Evolutionary conservation across 2,329 filamentous ascomycete genomes (phyloP).

Genomic region (Beauveria pseudobassiana): DNA sequence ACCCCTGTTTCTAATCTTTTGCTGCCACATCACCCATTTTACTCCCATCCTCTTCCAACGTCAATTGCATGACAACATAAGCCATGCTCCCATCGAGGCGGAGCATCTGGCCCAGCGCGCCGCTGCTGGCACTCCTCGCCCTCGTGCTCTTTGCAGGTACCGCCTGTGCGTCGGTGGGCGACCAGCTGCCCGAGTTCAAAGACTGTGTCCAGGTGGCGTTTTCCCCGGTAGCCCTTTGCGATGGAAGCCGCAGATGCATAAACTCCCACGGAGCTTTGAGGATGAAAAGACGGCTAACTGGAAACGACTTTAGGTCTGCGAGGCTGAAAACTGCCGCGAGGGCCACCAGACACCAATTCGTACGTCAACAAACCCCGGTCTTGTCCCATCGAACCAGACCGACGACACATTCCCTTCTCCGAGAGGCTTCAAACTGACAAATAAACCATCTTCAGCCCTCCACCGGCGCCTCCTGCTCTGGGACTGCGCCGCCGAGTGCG

Average conservation of each 20-base stretch:
- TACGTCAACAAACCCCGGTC: conserved; percentile 37
- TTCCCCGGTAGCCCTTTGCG: background rate
- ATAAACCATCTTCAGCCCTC: conserved; percentile 49
- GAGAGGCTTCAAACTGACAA: conserved; percentile 9
- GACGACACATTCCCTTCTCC: conserved; percentile 1
- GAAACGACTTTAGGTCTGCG: conserved; percentile 59
- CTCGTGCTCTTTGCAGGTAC: conserved; percentile 33
- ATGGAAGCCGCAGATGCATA: too few relatives aligned
- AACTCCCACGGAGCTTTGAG: background rate
- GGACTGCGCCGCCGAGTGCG: conserved; percentile 90
- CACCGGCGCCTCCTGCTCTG: conserved; percentile 83
- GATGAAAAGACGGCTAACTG: background rate
- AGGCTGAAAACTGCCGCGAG: conserved; percentile 67
- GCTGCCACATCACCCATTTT: background rate
- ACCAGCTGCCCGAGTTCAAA: conserved; percentile 78
- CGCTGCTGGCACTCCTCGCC: conserved; percentile 26
- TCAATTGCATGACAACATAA: background rate
- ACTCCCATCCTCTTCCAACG: background rate
- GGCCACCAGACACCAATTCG: conserved; percentile 58
- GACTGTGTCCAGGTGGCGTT: conserved; percentile 69
- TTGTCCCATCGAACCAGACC: background rate
- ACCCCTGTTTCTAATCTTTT: background rate
- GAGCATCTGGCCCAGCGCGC: conserved; percentile 24
- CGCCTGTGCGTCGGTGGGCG: conserved; percentile 69
- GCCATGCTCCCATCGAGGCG: conserved; percentile 25